Evolutionary conservation across 805 yeast species (phyloP).

Genomic region (Lipomyces oligophaga): DNA sequence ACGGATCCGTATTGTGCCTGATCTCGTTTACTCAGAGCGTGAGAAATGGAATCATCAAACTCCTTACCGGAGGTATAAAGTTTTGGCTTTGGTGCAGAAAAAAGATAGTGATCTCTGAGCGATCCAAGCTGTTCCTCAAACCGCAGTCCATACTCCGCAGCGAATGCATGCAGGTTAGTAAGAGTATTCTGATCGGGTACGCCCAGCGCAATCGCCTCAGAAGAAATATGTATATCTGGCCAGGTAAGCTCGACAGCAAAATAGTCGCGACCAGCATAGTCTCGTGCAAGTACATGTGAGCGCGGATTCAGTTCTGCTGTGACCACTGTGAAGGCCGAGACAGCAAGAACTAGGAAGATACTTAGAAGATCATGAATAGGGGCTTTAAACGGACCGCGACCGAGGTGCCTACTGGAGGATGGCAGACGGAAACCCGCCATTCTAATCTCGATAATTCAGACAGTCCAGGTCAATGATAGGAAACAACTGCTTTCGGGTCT

Average conservation of each 20-base stretch:
- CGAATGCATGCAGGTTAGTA: slow-evolving; percentile 6
- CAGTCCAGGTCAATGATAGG: too few relatives aligned
- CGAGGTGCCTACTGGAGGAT: too few relatives aligned
- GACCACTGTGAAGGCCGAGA: not conserved
- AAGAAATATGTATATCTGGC: not conserved
- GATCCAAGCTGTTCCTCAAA: slow-evolving; percentile 25
- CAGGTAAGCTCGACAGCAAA: slow-evolving; percentile 27
- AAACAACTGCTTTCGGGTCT: too few relatives aligned
- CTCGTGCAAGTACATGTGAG: slow-evolving; percentile 27
- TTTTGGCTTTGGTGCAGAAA: slow-evolving; percentile 13
- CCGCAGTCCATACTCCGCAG: slow-evolving; percentile 9
- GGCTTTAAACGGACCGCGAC: too few relatives aligned
- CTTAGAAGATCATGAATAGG: not conserved
- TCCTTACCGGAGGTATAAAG: too few relatives aligned
- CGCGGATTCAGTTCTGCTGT: slow-evolving; percentile 12
- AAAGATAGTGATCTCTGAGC: slow-evolving; percentile 15
- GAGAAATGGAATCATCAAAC: not conserved
- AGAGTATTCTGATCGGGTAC: slow-evolving; percentile 3
- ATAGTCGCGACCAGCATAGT: slow-evolving; percentile 28
- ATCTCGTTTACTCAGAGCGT: slow-evolving; percentile 1
- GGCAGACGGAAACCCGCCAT: too few relatives aligned
- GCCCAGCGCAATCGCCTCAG: not conserved
- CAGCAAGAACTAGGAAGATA: not conserved
- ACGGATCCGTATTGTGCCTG: not conserved
- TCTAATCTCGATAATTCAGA: too few relatives aligned